These are phyloP conservation scores for Fusarium sambucinum DNA, from an alignment of 2,329 filamentous ascomycete genomes.

Conservation along the genomic window DNA sequence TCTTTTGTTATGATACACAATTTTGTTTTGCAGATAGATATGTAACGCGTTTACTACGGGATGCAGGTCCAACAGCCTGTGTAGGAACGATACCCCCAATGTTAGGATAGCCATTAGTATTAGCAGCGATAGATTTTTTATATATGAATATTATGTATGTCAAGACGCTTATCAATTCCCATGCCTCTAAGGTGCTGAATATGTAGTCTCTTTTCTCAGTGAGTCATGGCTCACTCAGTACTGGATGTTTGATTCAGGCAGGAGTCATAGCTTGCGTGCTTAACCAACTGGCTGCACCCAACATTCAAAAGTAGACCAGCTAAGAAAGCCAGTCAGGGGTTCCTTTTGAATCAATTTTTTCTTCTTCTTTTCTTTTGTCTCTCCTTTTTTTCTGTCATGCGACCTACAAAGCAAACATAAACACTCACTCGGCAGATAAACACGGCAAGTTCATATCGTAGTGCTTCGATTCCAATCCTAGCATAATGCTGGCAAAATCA, in stretches of 20 bases:
- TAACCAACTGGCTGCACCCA: neutral
- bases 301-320: neutral
- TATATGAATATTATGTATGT: constrained; percentile 19
- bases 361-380: neutral
- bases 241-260: neutral
- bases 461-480: constrained; percentile 27
- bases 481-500: constrained; percentile 7
- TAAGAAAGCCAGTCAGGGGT: neutral
- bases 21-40: constrained; percentile 44
- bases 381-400: neutral
- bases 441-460: constrained; percentile 4
- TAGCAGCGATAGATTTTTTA: constrained; percentile 29
- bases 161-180: neutral
- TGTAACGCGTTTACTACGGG: constrained; percentile 39
- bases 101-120: constrained; percentile 40
- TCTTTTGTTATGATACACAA: constrained; percentile 30
- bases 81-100: constrained; percentile 44
- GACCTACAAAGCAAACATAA: neutral
- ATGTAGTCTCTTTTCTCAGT: neutral
- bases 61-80: constrained; percentile 43
- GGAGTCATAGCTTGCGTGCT: neutral
- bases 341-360: neutral
- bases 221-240: neutral
- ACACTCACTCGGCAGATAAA: constrained; percentile 2
- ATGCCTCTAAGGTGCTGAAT: neutral